phyloP scores from a whole-genome alignment of 2,329 filamentous ascomycete genomes.

The Zasmidium angulare region DNA sequence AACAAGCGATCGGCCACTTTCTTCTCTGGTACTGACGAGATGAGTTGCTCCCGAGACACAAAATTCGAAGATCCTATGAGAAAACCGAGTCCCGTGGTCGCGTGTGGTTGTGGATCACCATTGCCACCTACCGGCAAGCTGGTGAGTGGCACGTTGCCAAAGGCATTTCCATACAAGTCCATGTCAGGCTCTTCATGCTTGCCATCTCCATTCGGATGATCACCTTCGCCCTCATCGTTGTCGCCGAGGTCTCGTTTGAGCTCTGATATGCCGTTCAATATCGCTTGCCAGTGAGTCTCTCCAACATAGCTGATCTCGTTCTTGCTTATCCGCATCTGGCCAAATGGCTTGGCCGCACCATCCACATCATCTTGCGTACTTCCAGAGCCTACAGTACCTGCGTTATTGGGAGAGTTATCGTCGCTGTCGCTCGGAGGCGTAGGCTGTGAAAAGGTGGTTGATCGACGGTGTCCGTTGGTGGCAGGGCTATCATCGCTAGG shows the following conservation, averaged over 20 bases:
- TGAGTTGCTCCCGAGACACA: slow-evolving; percentile 33
- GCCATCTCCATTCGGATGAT: slow-evolving; percentile 9
- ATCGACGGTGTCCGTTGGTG: background rate
- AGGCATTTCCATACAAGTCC: slow-evolving; percentile 11
- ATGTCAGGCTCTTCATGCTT: background rate
- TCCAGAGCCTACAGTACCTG: slow-evolving; percentile 3
- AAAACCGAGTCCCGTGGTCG: slow-evolving; percentile 25
- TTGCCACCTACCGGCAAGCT: background rate
- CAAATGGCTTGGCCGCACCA: slow-evolving; percentile 66
- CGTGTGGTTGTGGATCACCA: slow-evolving; percentile 8
- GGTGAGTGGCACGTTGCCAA: slow-evolving; percentile 11
- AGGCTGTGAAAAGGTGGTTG: slow-evolving; percentile 19
- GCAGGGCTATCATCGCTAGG: background rate
- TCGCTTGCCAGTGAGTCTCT: slow-evolving; percentile 78
- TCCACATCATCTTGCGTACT: slow-evolving; percentile 42
- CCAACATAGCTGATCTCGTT: slow-evolving; percentile 78
- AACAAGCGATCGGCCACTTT: slow-evolving; percentile 31
- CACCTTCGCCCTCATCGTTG: slow-evolving; percentile 25
- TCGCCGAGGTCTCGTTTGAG: slow-evolving; percentile 35
- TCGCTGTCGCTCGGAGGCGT: slow-evolving; percentile 34
- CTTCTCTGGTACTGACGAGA: slow-evolving; percentile 35
- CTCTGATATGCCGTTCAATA: slow-evolving; percentile 62
- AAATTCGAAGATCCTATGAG: slow-evolving; percentile 22
- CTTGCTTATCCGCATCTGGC: slow-evolving; percentile 76
- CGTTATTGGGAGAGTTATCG: slow-evolving; percentile 8